Conservation (phyloP, 306 rosid genomes). For the Lathyrus tuberosus region DNA sequence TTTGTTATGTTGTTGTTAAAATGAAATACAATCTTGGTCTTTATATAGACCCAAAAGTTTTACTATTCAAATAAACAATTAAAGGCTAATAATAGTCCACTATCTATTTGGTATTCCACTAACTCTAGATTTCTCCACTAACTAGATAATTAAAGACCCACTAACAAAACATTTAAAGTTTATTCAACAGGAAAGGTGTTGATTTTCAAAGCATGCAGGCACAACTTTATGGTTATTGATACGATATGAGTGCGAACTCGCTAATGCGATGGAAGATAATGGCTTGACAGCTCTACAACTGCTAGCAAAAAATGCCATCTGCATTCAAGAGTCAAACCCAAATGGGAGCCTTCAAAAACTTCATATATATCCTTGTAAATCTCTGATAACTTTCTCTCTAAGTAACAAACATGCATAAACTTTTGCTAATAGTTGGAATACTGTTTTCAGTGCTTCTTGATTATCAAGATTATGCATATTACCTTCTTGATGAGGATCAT, state of each 20-base stretch:
- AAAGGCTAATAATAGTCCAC: too few species aligned
- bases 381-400: not conserved
- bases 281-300: constrained; percentile 41
- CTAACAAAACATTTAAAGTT: too few species aligned
- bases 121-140: too few species aligned
- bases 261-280: constrained; percentile 22
- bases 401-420: constrained; percentile 7
- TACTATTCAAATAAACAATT: too few species aligned
- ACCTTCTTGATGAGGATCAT: not conserved
- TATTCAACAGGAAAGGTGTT: not conserved
- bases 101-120: too few species aligned
- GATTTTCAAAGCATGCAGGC: constrained; percentile 27
- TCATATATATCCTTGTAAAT: constrained; percentile 39
- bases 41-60: too few species aligned
- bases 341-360: constrained; percentile 35
- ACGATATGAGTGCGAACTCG: constrained; percentile 13
- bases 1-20: too few species aligned
- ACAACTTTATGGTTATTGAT: constrained; percentile 47
- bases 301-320: constrained; percentile 46
- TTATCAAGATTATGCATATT: constrained; percentile 32
- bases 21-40: too few species aligned
- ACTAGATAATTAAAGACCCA: too few species aligned
- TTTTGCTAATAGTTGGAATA: not conserved
- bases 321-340: constrained; percentile 42
- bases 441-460: constrained; percentile 41